These are phyloP conservation scores for Cordyceps farinosa DNA, from an alignment of 2,329 filamentous ascomycete species.

Conservation along the genomic window DNA sequence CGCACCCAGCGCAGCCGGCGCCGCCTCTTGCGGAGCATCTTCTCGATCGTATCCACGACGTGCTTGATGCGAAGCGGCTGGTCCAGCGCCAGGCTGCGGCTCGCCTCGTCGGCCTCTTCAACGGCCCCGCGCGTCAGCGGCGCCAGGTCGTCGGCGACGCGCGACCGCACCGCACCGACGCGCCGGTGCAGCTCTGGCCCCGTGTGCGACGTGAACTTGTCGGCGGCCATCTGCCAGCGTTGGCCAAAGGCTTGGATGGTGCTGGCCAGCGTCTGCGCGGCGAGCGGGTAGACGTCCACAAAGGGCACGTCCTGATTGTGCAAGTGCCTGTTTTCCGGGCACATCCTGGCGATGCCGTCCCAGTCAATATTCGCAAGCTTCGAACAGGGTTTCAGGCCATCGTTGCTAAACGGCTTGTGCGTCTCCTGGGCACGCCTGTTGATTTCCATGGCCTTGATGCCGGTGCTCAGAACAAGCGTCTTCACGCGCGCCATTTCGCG, in stretches of 20 bases:
- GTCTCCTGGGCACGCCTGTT: constrained; percentile 57
- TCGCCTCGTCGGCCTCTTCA: constrained; percentile 77
- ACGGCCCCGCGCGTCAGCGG: constrained; percentile 63
- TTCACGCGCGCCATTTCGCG: constrained; percentile 78
- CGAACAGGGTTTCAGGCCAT: constrained; percentile 23
- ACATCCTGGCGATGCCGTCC: constrained; percentile 43
- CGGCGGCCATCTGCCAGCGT: constrained; percentile 57
- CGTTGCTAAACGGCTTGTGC: constrained; percentile 32
- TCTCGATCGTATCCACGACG: constrained; percentile 73
- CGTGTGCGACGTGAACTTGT: constrained; percentile 55
- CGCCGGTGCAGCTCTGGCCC: constrained; percentile 49
- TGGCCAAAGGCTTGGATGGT: constrained; percentile 47
- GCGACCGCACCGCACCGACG: constrained; percentile 45
- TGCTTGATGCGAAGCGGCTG: constrained; percentile 78
- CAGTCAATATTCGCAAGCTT: constrained; percentile 31
- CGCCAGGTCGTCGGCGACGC: constrained; percentile 51
- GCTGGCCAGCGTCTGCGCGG: constrained; percentile 48
- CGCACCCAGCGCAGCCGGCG: constrained; percentile 69
- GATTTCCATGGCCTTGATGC: constrained; percentile 87
- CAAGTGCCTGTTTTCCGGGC: constrained; percentile 32
- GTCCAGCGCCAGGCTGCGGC: constrained; percentile 69
- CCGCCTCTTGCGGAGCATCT: constrained; percentile 67
- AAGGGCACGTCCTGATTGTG: constrained; percentile 36
- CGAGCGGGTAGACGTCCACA: constrained; percentile 47
- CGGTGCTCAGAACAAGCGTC: constrained; percentile 73